phyloP scores from a whole-genome alignment of 139 green algal genomes.

The Micractinium conductrix region DNA sequence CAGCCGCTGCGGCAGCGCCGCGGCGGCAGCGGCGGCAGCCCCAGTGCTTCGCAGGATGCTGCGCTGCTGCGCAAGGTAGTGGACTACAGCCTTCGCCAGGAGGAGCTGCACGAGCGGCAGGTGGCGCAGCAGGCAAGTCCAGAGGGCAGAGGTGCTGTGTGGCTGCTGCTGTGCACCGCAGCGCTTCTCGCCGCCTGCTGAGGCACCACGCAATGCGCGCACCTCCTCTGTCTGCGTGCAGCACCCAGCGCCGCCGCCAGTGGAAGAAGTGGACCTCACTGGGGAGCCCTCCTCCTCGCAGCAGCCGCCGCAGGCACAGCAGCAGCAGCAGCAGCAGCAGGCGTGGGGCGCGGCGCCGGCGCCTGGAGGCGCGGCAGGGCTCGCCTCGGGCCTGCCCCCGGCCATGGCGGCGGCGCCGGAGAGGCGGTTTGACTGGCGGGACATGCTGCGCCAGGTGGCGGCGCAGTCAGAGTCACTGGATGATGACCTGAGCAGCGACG shows the following conservation, averaged over 20 bases:
- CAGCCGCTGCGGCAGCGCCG: not conserved
- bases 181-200: too few relatives aligned
- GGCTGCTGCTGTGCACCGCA: not conserved
- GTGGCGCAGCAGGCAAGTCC: not conserved
- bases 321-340: not conserved
- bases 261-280: conserved; percentile 24
- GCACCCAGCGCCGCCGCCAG: not conserved
- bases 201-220: not conserved
- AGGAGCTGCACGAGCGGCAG: not conserved
- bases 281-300: not conserved
- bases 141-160: too few relatives aligned
- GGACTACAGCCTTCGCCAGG: not conserved
- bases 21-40: not conserved
- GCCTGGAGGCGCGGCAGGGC: not conserved
- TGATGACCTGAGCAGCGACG: conserved; percentile 3
- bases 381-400: too few relatives aligned
- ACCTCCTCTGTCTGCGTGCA: not conserved
- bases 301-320: not conserved
- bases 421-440: not conserved
- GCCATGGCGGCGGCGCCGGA: too few relatives aligned
- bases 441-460: conserved; percentile 6
- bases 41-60: conserved; percentile 9
- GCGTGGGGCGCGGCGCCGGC: not conserved
- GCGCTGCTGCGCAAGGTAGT: not conserved
- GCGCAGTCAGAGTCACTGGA: not conserved